These are phyloP conservation scores for Fagopyrum esculentum DNA, from an alignment of 148 eudicot genomes.

Conservation along the genomic window DNA sequence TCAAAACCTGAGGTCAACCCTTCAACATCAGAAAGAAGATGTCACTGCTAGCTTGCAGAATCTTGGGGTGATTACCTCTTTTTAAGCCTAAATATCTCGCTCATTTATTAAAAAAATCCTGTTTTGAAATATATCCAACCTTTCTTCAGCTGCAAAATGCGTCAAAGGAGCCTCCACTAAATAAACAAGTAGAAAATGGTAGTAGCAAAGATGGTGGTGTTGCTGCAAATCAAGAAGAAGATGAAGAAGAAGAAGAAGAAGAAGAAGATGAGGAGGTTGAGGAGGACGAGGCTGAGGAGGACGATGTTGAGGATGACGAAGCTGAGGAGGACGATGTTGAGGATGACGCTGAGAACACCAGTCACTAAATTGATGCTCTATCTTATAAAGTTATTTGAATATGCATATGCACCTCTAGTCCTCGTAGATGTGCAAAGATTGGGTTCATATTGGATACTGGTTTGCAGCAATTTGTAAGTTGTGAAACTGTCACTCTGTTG, in stretches of 20 bases:
- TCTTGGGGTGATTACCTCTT: conserved; percentile 2
- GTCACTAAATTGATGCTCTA: not conserved
- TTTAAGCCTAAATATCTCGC: not conserved
- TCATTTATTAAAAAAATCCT: not conserved
- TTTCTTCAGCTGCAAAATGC: not conserved
- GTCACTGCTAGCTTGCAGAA: conserved; percentile 3
- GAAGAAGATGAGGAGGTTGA: not conserved
- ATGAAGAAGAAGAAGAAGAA: not conserved
- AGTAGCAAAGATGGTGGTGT: not conserved
- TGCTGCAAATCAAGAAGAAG: not conserved
- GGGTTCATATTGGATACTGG: not conserved
- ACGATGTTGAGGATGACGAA: not conserved
- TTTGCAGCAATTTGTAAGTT: not conserved
- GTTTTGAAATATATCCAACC: not conserved
- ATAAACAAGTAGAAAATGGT: conserved; percentile 1
- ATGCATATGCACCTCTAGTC: conserved; percentile 7
- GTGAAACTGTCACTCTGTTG: conserved; percentile 3
- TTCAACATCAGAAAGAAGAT: conserved; percentile 8
- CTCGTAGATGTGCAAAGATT: conserved; percentile 5
- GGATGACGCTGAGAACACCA: not conserved
- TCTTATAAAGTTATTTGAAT: not conserved
- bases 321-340: not conserved
- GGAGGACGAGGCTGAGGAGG: conserved; percentile 4
- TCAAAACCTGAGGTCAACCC: conserved; percentile 2
- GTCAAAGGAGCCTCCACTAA: not conserved